These are phyloP conservation scores for Stagonosporopsis tanaceti DNA, from an alignment of 2,329 filamentous ascomycete species.

Conservation along the genomic window DNA sequence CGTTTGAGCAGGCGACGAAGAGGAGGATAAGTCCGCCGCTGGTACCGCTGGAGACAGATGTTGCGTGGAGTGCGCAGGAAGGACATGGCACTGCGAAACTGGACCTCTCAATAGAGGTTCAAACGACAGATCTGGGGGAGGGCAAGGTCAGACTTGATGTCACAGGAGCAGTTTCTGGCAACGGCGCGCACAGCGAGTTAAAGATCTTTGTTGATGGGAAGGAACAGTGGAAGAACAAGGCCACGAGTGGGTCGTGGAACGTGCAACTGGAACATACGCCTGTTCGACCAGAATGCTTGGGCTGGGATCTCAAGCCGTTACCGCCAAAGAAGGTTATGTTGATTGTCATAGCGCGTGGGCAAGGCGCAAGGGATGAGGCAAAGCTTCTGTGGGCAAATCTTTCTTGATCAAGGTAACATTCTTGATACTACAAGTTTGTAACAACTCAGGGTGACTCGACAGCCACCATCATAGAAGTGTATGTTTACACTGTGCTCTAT, in stretches of 20 bases:
- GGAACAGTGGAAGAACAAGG: slow-evolving; percentile 1
- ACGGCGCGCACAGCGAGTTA: slow-evolving; percentile 4
- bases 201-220: slow-evolving; percentile 34
- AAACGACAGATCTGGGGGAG: background rate
- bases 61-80: background rate
- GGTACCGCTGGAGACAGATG: slow-evolving; percentile 23
- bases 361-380: slow-evolving; percentile 3
- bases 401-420: background rate
- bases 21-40: slow-evolving; percentile 24
- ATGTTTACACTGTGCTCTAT: too few species aligned
- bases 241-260: slow-evolving; percentile 13
- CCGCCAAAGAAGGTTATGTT: slow-evolving; percentile 28
- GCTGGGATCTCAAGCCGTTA: slow-evolving; percentile 39
- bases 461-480: too few species aligned
- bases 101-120: slow-evolving; percentile 5
- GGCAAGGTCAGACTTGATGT: background rate
- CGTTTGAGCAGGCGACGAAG: slow-evolving; percentile 30
- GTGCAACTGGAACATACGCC: slow-evolving; percentile 17
- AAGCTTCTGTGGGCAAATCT: slow-evolving; percentile 22
- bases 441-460: too few species aligned
- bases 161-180: slow-evolving; percentile 3
- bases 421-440: background rate
- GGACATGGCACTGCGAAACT: background rate
- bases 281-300: slow-evolving; percentile 20
- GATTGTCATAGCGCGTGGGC: slow-evolving; percentile 27